Conservation (phyloP, 148 eudicot species). For the Limonium bicolor region DNA sequence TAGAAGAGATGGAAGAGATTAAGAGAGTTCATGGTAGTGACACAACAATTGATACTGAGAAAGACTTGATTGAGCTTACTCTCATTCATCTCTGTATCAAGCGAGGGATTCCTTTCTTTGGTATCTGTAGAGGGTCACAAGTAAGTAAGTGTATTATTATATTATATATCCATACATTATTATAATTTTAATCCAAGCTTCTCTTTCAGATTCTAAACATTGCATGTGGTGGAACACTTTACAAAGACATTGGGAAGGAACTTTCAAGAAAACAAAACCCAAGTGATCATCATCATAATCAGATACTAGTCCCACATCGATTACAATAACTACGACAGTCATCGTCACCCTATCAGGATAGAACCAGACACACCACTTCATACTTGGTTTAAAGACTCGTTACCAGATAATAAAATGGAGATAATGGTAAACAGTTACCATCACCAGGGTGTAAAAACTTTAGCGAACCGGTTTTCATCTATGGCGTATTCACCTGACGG, state of each 20-base stretch:
- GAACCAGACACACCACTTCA: constrained; percentile 47
- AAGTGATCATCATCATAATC: no score
- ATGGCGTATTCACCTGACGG: constrained; percentile 81
- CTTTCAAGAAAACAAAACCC: constrained; percentile 16
- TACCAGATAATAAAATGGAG: constrained; percentile 22
- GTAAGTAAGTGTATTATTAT: no score
- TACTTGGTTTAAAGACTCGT: constrained; percentile 41
- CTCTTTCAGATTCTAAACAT: no score
- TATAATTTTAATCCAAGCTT: no score
- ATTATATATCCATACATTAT: no score
- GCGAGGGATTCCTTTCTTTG: constrained; percentile 69
- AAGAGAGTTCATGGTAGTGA: constrained; percentile 43
- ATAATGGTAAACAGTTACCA: constrained; percentile 75
- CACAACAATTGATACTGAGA: constrained; percentile 75
- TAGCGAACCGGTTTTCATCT: constrained; percentile 59
- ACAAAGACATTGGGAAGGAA: constrained; percentile 59
- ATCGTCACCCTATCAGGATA: constrained; percentile 47
- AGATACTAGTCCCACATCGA: constrained; percentile 49
- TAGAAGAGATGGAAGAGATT: constrained; percentile 61
- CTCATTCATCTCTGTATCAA: constrained; percentile 70
- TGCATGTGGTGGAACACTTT: constrained; percentile 78
- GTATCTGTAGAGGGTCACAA: constrained; percentile 90
- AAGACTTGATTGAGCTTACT: constrained; percentile 58
- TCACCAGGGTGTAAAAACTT: constrained; percentile 73
- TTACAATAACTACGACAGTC: constrained; percentile 68